phyloP scores from a whole-genome alignment of 1,284 basidiomycete species.

The Ustilago sp. region DNA sequence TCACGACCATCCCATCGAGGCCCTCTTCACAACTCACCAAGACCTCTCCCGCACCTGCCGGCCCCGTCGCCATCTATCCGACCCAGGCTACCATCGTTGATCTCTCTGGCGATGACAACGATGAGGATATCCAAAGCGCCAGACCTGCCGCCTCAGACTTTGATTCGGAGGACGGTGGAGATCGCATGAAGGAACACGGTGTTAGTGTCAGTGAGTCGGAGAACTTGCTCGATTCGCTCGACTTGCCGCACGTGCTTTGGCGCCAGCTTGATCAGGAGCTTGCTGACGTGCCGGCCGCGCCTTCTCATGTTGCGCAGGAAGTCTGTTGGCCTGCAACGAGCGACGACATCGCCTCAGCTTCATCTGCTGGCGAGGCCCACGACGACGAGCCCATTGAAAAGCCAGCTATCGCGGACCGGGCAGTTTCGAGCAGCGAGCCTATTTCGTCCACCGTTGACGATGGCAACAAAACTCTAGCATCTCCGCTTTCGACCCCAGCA shows the following conservation, averaged over 20 bases:
- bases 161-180: neutral
- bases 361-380: neutral
- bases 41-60: neutral
- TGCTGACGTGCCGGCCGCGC: neutral
- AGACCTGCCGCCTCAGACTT: neutral
- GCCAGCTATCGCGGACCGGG: neutral
- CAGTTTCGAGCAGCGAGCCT: neutral
- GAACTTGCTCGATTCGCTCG: slow-evolving; percentile 2
- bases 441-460: neutral
- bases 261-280: slow-evolving; percentile 11
- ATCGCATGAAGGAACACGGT: neutral
- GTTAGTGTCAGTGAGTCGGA: slow-evolving; percentile 4
- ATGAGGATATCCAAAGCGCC: neutral
- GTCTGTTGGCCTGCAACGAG: neutral
- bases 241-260: slow-evolving; percentile 7
- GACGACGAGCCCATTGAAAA: neutral
- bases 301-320: neutral
- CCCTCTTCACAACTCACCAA: neutral
- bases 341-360: neutral
- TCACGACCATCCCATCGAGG: neutral
- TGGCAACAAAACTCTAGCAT: neutral
- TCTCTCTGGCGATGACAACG: slow-evolving; percentile 20
- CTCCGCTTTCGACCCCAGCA: neutral
- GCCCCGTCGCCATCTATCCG: neutral
- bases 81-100: slow-evolving; percentile 11